These are phyloP conservation scores for Neurospora sp. DNA, from an alignment of 495 filamentous ascomycete genomes.

Conservation along the genomic window DNA sequence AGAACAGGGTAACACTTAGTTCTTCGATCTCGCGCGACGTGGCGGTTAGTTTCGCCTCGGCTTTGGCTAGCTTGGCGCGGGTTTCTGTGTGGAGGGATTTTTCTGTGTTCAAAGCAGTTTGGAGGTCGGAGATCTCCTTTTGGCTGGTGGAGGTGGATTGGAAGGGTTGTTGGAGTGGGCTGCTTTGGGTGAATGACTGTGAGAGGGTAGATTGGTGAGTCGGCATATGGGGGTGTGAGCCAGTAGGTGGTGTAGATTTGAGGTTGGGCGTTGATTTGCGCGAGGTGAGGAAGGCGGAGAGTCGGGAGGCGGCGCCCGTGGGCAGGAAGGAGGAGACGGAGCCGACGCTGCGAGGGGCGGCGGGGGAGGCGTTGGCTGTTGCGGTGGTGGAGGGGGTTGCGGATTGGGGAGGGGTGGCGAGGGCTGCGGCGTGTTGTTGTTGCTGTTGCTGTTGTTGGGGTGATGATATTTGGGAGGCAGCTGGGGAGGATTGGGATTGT, in stretches of 20 bases:
- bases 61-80: conserved; percentile 26
- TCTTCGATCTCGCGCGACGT: conserved; percentile 82
- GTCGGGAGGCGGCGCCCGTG: conserved; percentile 36
- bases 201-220: conserved; percentile 1
- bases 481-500: conserved; percentile 3
- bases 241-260: conserved; percentile 6
- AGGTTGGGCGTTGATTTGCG: conserved; percentile 38
- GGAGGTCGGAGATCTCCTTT: not conserved
- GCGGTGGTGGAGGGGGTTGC: conserved; percentile 16
- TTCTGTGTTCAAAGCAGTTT: not conserved
- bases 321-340: conserved; percentile 31
- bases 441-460: not conserved
- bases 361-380: conserved; percentile 1
- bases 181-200: not conserved
- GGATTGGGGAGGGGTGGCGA: conserved; percentile 15
- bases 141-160: conserved; percentile 12
- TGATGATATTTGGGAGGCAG: conserved; percentile 22
- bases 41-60: conserved; percentile 62
- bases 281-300: conserved; percentile 57
- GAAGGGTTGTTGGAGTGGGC: conserved; percentile 6
- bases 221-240: not conserved
- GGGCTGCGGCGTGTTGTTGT: conserved; percentile 8
- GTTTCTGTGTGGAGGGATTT: not conserved
- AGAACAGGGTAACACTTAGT: conserved; percentile 73
- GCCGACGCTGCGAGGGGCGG: not conserved